Base-by-base conservation (phyloP, 306 rosid genomes). In the Cucurbita maxima region DNA sequence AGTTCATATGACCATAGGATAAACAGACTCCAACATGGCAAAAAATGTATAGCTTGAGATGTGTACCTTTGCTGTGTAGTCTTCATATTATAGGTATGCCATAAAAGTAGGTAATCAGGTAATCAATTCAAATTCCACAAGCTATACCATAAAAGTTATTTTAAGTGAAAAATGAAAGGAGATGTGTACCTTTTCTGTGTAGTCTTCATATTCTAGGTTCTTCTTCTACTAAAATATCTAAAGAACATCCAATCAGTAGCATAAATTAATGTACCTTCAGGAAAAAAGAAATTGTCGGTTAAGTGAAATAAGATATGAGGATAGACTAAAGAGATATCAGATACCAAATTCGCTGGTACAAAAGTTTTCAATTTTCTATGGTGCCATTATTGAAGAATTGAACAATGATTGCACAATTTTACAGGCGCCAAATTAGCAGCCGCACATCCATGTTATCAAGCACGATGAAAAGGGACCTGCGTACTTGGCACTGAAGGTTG, bases 391-490 rank as follows among this genome's bases (percentile, higher is more conserved):
- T 8, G 44, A 50, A 2, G 25, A 30, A 70, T 70, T 30, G 74
- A 50, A 70, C 15, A 50, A 30, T 70, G 74, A 8, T 8, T 10
- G 63, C 51, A 72, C n/a, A 53, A 18, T 53, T 5, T 30, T 71
- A 41, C n/a, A 30, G n/a, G 48, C 3, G 47, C 22, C 6, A 12
- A 71, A 53, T 51, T 50, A 51, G 75, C 14, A 71, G 25, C 75
- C 75, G 47, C 75, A 71, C 34, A 71, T 71, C 59, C 47, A 48
- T 19, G 15, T 15, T 9, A 11, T 30, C 64, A 41, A 75, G 60
- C 43, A 79, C 80, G 75, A 66, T 7, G 75, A 43, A 55, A 73
- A 64, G 83, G 4, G n/a, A 11, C 36, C 37, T 10, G 51, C 34
- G 71, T 38, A 63, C 51, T 43, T 41, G 36, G 38, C 55, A 70